phyloP scores from a whole-genome alignment of 306 rosid genomes.

The Rubus idaeus region DNA sequence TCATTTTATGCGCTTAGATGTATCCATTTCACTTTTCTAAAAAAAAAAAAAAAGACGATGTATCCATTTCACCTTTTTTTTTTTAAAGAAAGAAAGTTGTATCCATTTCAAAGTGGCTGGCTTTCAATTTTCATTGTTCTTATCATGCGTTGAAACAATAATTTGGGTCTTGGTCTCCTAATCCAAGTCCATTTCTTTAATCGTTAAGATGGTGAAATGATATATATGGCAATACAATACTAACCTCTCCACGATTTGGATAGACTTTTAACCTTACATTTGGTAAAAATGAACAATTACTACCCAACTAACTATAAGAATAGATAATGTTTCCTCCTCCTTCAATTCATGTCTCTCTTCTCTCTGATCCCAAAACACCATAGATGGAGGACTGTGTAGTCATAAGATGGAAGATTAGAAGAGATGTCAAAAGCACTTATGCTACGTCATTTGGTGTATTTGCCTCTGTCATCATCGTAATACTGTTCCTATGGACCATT shows the following conservation, averaged over 20 bases:
- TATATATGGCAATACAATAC: neutral
- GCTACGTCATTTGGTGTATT: constrained; percentile 26
- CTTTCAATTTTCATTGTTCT: neutral
- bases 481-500: constrained; percentile 38
- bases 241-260: neutral
- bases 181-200: neutral
- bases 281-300: neutral
- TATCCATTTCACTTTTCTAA: neutral
- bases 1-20: constrained; percentile 1
- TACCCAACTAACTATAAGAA: constrained; percentile 9
- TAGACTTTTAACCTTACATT: neutral
- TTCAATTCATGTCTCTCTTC: neutral
- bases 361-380: neutral
- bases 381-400: constrained; percentile 23
- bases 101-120: constrained; percentile 16
- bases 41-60: too few relatives aligned
- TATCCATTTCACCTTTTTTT: too few relatives aligned
- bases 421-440: constrained; percentile 1
- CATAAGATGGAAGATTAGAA: constrained; percentile 21
- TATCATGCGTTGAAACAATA: neutral
- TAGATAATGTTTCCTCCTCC: neutral
- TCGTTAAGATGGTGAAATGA: neutral
- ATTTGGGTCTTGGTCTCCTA: neutral
- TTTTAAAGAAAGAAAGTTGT: neutral
- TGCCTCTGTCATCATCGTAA: constrained; percentile 34